Conservation (phyloP, 495 filamentous ascomycete species). For the Tuber brumale region DNA sequence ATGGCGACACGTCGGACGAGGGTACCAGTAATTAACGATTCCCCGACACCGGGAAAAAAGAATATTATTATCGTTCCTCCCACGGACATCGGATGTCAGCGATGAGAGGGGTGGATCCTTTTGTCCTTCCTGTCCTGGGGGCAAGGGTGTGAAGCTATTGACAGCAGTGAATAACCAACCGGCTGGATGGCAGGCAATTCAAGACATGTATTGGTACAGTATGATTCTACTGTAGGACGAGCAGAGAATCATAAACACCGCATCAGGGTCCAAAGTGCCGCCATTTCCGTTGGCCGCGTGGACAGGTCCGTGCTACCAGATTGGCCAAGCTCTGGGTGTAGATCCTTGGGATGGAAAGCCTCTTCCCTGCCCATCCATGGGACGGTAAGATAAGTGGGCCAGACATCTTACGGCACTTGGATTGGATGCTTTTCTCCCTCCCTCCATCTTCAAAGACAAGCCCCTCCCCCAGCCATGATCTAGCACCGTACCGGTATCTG, state of each 20-base stretch:
- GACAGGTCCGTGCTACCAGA: not conserved
- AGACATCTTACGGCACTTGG: not conserved
- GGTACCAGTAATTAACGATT: not conserved
- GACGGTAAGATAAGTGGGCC: not conserved
- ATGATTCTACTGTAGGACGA: not conserved
- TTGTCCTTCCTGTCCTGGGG: not conserved
- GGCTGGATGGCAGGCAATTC: not conserved
- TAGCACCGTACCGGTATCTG: not conserved
- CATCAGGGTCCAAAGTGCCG: not conserved
- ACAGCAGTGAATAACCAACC: not conserved
- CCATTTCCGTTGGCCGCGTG: constrained; percentile 7
- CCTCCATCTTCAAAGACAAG: not conserved
- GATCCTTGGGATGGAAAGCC: not conserved
- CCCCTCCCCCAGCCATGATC: not conserved
- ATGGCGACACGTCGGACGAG: not conserved
- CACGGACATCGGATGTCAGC: not conserved
- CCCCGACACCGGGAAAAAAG: not conserved
- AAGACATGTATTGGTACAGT: not conserved
- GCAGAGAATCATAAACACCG: too few species aligned
- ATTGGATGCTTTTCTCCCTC: not conserved
- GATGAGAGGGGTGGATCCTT: not conserved
- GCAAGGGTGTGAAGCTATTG: not conserved
- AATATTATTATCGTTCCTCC: not conserved
- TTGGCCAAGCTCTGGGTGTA: constrained; percentile 6
- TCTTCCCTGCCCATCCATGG: not conserved